Conservation (phyloP, 768 basidiomycete genomes). For the Rhodotorula paludigena region DNA sequence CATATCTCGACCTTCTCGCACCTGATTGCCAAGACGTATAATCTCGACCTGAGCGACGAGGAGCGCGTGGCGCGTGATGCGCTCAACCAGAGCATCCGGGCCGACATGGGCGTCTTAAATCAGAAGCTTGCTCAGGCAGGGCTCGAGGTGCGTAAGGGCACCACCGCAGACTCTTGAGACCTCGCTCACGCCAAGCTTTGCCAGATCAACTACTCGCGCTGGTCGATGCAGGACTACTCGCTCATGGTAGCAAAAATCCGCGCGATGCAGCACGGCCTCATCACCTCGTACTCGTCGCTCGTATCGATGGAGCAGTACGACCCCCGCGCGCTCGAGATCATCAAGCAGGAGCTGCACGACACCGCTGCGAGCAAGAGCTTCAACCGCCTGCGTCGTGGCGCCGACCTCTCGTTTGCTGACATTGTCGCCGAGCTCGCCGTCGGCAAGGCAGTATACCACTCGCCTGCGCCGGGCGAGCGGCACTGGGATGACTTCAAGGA, state of each 20-base stretch:
- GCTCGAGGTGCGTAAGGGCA: constrained; percentile 16
- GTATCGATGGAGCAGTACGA: constrained; percentile 15
- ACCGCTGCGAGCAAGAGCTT: not conserved
- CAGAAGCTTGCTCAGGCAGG: constrained; percentile 40
- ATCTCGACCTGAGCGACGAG: constrained; percentile 19
- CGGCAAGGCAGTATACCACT: constrained; percentile 10
- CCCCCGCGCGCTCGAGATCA: not conserved
- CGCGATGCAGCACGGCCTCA: constrained; percentile 37
- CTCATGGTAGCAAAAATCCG: constrained; percentile 25
- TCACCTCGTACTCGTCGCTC: constrained; percentile 30
- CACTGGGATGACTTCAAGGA: constrained; percentile 20
- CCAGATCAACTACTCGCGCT: constrained; percentile 19
- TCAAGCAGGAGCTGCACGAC: constrained; percentile 10
- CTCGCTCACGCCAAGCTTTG: no score
- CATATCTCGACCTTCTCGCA: constrained; percentile 35
- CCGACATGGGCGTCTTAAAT: constrained; percentile 45
- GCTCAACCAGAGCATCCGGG: constrained; percentile 42
- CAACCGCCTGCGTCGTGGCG: constrained; percentile 74
- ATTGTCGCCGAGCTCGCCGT: constrained; percentile 56
- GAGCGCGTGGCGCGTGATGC: constrained; percentile 40
- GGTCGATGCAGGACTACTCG: constrained; percentile 17
- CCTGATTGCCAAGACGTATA: constrained; percentile 30
- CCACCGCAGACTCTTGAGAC: constrained; percentile 19
- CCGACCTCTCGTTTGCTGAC: constrained; percentile 86
- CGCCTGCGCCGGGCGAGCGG: constrained; percentile 15